Base-by-base conservation (phyloP, 2,329 filamentous ascomycete genomes). In the Pochonia chlamydosporia region DNA sequence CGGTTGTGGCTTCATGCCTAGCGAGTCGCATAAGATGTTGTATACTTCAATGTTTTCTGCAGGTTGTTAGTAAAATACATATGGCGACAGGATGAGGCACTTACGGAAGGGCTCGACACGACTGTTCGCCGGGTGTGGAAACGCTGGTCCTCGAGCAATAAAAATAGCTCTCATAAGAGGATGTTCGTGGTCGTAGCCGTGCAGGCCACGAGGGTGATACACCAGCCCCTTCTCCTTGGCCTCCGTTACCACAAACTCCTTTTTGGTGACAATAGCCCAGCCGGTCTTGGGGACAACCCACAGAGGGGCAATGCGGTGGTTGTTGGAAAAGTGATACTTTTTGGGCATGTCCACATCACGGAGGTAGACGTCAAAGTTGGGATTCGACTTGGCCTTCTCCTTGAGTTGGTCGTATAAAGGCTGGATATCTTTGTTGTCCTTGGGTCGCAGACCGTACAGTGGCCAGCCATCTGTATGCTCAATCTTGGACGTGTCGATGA, bases 111-210 rank as follows among this genome's bases (percentile, higher is more conserved):
- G 73, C 26, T 87, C 81, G 26, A 97, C 67, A 53, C 83, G 79
- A 64, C 87, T 95, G 57, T 93, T 91, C 0, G 87, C 82, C 33
- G 79, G 71, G 58, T 96, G 91, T 0, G 89, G 88, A 61, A 99
- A 99, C 0, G 92, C 91, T 4, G 93, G 93, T 0, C 93, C 93
- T 33, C 89, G 76, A 1, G 93, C 93, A 42, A 97, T 76, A 58
- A 99, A 99, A 37, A 99, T 95, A 1, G 93, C 92, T 33, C 93
- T 76, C 93, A 99, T 99, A 39, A 99, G 73, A 1, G 92, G 91
- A 62, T 99, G 85, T 59, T 95, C 85, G 59, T 96, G 85, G 62
- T 99, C 93, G 62, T 97, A 99, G 2, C 93, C 93, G 61, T 99
- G 93, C 2, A 99, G 71, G 2, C 93, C 93, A 24, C 78, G 79